phyloP scores from a whole-genome alignment of 2,329 filamentous ascomycete species.

The Aspergillus fumigatus region DNA sequence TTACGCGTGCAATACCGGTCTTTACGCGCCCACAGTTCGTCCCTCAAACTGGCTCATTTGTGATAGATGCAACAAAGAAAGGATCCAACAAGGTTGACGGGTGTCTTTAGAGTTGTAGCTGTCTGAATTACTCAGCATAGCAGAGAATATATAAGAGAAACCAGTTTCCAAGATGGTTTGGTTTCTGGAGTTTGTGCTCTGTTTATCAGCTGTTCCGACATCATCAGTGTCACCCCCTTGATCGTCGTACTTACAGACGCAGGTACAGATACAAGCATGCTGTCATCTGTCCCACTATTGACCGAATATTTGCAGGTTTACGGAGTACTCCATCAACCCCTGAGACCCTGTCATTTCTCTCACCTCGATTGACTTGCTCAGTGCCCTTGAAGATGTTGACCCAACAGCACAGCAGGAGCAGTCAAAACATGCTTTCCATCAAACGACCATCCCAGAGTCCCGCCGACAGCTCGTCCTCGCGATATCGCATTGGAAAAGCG shows the following conservation, averaged over 20 bases:
- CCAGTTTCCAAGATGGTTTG: not conserved
- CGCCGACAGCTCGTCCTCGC: slow-evolving; percentile 35
- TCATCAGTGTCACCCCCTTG: not conserved
- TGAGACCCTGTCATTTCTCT: not conserved
- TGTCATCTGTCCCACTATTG: not conserved
- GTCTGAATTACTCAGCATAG: not conserved
- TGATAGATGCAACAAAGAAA: slow-evolving; percentile 1
- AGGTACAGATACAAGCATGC: not conserved
- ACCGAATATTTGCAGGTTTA: not conserved
- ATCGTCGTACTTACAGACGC: not conserved
- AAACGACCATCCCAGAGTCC: slow-evolving; percentile 21
- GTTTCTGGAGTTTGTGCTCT: not conserved
- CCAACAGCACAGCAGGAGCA: slow-evolving; percentile 1
- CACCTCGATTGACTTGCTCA: not conserved
- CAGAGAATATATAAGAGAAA: not conserved
- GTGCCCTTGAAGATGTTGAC: not conserved
- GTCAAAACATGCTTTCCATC: slow-evolving; percentile 15
- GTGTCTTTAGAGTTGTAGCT: not conserved
- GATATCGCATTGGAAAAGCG: slow-evolving; percentile 41
- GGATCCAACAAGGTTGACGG: not conserved
- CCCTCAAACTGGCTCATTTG: slow-evolving; percentile 14
- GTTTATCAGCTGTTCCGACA: not conserved
- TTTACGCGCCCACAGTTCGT: slow-evolving; percentile 24
- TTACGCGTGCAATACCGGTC: slow-evolving; percentile 27
- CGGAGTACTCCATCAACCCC: not conserved